Evolutionary conservation across 495 filamentous ascomycete genomes (phyloP).

Genomic region (Hyaloscypha hepaticicola): DNA sequence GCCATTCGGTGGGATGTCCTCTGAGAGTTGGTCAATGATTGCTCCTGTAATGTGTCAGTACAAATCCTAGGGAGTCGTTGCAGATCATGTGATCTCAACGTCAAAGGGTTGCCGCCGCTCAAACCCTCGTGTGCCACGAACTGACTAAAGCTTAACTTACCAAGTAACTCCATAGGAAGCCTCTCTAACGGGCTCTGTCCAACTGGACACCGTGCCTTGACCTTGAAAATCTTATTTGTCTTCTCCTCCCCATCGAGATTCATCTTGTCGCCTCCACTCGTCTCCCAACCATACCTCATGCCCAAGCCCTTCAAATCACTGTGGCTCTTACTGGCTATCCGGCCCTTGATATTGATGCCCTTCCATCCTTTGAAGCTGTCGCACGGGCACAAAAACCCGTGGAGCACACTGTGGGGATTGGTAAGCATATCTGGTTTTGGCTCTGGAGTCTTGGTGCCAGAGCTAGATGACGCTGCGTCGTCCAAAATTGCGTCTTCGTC

Average conservation of each 20-base stretch:
- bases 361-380: constrained; percentile 73
- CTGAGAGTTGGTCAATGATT: constrained; percentile 72
- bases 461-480: constrained; percentile 28
- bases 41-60: constrained; percentile 51
- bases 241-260: constrained; percentile 30
- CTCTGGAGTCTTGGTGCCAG: constrained; percentile 25
- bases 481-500: constrained; percentile 44
- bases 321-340: constrained; percentile 69
- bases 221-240: constrained; percentile 31
- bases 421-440: constrained; percentile 16
- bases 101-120: background rate
- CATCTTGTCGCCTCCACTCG: constrained; percentile 20
- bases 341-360: constrained; percentile 63
- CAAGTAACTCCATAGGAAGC: constrained; percentile 68
- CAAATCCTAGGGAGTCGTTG: background rate
- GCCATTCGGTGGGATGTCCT: constrained; percentile 77
- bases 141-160: constrained; percentile 49
- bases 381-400: constrained; percentile 67
- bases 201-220: constrained; percentile 32
- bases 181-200: constrained; percentile 57
- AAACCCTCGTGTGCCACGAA: constrained; percentile 12
- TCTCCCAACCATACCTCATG: constrained; percentile 56
- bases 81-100: background rate
- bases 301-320: constrained; percentile 61
- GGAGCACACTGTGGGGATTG: constrained; percentile 33